Evolutionary conservation across 352 stramenopile species (phyloP), one percentile per base, ranked within the genome.

Genomic region (Pythium folliculosum): DNA sequence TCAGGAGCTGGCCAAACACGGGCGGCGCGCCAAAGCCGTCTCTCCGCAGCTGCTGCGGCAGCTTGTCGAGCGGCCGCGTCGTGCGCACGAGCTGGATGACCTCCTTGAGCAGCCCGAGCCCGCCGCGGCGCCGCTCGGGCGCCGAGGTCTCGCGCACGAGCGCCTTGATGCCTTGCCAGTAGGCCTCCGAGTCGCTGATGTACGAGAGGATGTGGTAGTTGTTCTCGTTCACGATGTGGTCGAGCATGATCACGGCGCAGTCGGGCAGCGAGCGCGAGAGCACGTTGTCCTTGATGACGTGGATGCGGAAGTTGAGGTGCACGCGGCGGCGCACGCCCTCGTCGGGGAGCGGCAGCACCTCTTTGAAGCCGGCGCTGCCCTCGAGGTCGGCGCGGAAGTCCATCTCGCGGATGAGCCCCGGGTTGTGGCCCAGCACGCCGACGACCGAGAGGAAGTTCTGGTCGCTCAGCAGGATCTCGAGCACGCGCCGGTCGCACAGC

Each of bases 211-310:
- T 95, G 63, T 88, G 69, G 64, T 81, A 93, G 64, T 92, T 95
- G 75, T 95, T 93, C 57, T 95, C 87, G 68, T 94, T 94, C 48
- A 84, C 63, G 64, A 95, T 85, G 58, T 92, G 84, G 38, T 93
- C 86, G 27, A 95, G 68, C 76, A 93, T 83, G 51, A 93, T 77
- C 38, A 89, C 81, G 25, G 81, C 86, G 53, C 81, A 79, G 61
- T 95, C 87, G 0, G 85, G 84, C 10, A 95, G 60, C 44, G 83
- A 87, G n/a, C 87, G 82, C 43, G 84, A 86, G 19, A 95, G 51
- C 48, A 95, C 80, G 55, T 92, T 94, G 67, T 95, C 87, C 56
- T 94, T 95, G 65, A 95, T 91, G 59, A 93, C 87, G 57, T 94
- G 84, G 65, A 95, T 93, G 43, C 87, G 87, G 59, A 88, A 95